phyloP scores from a whole-genome alignment of 352 stramenopile genomes.

The Phytopythium mirpurense region DNA sequence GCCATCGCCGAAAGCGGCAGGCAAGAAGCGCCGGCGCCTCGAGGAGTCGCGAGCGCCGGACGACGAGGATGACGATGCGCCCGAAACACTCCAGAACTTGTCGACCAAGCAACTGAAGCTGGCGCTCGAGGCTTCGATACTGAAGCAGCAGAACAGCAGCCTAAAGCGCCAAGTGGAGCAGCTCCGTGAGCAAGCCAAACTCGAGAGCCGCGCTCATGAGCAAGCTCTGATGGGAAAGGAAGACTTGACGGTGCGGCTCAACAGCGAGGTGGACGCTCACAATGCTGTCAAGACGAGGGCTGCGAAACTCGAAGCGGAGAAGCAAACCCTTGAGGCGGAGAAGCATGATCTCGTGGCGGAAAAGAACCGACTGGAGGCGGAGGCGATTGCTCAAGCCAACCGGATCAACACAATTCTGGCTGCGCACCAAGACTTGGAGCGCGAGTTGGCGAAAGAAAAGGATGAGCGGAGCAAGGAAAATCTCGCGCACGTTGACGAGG shows the following conservation, averaged over 20 bases:
- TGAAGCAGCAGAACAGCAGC: slow-evolving; percentile 1
- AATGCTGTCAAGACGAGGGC: not conserved
- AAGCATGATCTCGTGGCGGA: not conserved
- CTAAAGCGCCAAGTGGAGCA: not conserved
- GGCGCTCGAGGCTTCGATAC: not conserved
- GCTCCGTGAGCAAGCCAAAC: not conserved
- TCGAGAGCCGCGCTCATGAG: not conserved
- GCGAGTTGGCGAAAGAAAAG: not conserved
- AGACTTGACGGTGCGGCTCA: not conserved
- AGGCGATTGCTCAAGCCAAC: not conserved
- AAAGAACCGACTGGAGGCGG: not conserved
- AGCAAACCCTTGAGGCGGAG: too few relatives aligned
- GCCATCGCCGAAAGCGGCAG: slow-evolving; percentile 4
- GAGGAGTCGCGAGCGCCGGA: slow-evolving; percentile 5
- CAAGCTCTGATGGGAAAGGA: not conserved
- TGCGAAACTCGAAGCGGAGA: not conserved
- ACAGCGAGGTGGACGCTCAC: not conserved
- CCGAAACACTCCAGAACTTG: not conserved
- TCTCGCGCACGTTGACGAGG: not conserved
- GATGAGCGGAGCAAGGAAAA: not conserved
- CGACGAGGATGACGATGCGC: slow-evolving; percentile 9
- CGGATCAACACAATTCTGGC: not conserved
- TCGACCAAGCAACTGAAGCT: not conserved
- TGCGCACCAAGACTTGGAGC: not conserved
- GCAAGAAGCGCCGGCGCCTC: slow-evolving; percentile 13